phyloP scores from a whole-genome alignment of 495 filamentous ascomycete species.

The Filosporella fistucella region DNA sequence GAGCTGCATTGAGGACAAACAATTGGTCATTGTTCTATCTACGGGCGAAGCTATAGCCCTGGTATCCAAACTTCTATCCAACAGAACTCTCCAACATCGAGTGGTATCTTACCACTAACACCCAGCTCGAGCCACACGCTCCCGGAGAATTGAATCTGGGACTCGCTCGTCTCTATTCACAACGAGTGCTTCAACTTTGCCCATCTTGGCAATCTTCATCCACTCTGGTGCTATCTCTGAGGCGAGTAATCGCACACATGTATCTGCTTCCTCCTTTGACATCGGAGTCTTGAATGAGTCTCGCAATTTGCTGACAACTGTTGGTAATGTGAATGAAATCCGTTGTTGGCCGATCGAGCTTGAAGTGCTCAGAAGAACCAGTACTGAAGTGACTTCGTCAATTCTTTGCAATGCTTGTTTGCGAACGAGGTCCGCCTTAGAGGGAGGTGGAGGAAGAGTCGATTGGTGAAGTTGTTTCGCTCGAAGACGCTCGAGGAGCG shows the following conservation, averaged over 20 bases:
- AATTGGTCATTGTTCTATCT: too few species aligned
- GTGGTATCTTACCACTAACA: too few species aligned
- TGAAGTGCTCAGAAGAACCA: slow-evolving; percentile 51
- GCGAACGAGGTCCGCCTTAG: slow-evolving; percentile 46
- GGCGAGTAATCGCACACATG: slow-evolving; percentile 52
- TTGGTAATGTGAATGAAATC: slow-evolving; percentile 55
- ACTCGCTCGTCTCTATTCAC: slow-evolving; percentile 41
- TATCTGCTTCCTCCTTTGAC: slow-evolving; percentile 50
- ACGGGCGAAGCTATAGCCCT: too few species aligned
- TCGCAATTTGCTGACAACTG: slow-evolving; percentile 51
- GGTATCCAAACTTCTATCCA: slow-evolving; percentile 6
- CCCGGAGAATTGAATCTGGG: slow-evolving; percentile 35
- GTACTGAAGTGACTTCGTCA: slow-evolving; percentile 54
- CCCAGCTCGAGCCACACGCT: slow-evolving; percentile 32
- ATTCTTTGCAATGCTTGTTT: slow-evolving; percentile 54
- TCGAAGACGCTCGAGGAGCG: slow-evolving; percentile 59
- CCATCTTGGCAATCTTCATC: slow-evolving; percentile 51
- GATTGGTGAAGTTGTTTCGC: slow-evolving; percentile 48
- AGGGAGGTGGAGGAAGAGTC: slow-evolving; percentile 31
- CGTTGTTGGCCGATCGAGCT: slow-evolving; percentile 31
- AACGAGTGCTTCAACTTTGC: slow-evolving; percentile 52
- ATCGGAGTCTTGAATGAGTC: slow-evolving; percentile 59
- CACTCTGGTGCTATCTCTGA: slow-evolving; percentile 59
- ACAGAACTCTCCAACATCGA: slow-evolving; percentile 3
- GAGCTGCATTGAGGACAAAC: too few species aligned